Evolutionary conservation across 768 basidiomycete species (phyloP), one percentile per base, ranked within the genome.

Genomic region (Lentinula edodes): DNA sequence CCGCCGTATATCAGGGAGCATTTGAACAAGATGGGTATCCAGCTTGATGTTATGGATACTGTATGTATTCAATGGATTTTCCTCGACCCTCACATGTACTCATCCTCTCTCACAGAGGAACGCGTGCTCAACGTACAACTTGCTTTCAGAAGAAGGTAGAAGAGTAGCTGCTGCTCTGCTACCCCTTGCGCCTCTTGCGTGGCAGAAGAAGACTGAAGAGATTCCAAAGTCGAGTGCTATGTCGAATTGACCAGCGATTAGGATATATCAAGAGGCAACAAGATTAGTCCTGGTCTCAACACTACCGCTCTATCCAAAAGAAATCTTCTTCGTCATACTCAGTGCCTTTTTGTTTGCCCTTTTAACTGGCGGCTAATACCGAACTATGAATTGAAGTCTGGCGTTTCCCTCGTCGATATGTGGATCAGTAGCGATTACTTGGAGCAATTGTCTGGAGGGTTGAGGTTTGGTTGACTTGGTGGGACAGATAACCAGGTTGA

Each of bases 51-150:
- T 18, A 93, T 86, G 85, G 90, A 91, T 71, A 91, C 91, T 45
- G 92, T 92, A 64, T 58, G 83, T 77, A 6, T 3, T 32, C 28
- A 41, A 23, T 52, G 62, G 34, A 59, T 38, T 55, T 35, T 36
- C 28, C 28, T 1, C 28, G 36, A 28, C 50, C 16, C 9, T 38
- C 28, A 51, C 12, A 13, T 6, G 9, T 12, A 13, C 16, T 55
- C 41, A 28, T 15, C 16, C 8, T 32, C 7, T 55, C 43, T 46
- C 5, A 18, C 60, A 91, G 95, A 79, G 92, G 68, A 97, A 95
- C 70, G 96, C 95, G 16, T 95, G 93, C 67, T 89, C 95, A 32
- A 98, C 96, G 0, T 99, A 95, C 73, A 98, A 99, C 72, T 72
- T 99, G 23, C 80, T 99, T 51, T 75, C 89, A 0, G 96, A 99